Conservation (phyloP, 1,139 yeast species). For the Scheffersomyces segobiensis region DNA sequence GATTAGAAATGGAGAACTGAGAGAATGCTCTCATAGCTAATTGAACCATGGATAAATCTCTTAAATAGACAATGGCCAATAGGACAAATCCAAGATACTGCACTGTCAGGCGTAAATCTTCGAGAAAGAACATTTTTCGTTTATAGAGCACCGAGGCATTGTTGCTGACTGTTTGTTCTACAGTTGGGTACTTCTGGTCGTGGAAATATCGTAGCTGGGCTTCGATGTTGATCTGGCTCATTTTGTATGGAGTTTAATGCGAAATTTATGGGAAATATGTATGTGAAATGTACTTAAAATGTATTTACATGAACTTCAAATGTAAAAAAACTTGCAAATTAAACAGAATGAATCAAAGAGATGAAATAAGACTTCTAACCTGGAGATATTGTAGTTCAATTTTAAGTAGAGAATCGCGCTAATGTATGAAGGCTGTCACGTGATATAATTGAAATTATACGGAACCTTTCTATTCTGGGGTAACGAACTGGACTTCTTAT, state of each 20-base stretch:
- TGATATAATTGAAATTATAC: too few relatives aligned
- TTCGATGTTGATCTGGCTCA: conserved; percentile 15
- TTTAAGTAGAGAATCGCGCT: too few relatives aligned
- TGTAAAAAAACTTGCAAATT: background rate
- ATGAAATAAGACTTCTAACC: too few relatives aligned
- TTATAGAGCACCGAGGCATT: conserved; percentile 39
- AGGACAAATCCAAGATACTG: conserved; percentile 31
- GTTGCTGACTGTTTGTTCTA: conserved; percentile 36
- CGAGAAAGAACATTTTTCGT: conserved; percentile 39
- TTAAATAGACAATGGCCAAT: conserved; percentile 32
- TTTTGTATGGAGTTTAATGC: background rate
- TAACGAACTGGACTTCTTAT: too few relatives aligned
- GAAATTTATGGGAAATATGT: background rate
- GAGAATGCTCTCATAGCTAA: conserved; percentile 26
- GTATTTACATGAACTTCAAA: background rate
- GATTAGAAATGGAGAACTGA: conserved; percentile 34
- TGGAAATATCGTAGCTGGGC: conserved; percentile 29
- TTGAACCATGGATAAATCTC: conserved; percentile 35
- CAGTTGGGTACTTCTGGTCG: conserved; percentile 34
- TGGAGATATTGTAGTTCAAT: too few relatives aligned
- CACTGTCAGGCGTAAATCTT: conserved; percentile 32
- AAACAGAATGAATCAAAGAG: background rate
- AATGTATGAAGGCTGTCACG: too few relatives aligned
- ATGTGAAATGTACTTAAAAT: background rate
- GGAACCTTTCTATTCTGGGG: too few relatives aligned